Base-by-base conservation (phyloP, 1,284 basidiomycete genomes). In the Ustilago vetiveriae region DNA sequence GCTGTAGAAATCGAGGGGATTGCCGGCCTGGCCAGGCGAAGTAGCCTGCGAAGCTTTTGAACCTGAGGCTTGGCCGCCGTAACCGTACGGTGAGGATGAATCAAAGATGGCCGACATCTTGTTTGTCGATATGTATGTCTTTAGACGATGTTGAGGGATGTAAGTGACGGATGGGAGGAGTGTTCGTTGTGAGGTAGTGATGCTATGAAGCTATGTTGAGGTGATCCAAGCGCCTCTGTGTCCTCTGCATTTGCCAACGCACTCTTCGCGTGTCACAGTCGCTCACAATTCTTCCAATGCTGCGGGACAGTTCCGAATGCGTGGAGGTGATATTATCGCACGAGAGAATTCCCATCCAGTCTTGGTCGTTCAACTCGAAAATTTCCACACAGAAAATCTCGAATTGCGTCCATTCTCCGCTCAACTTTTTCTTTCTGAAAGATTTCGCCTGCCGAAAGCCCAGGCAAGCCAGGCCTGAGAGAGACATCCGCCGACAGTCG, bases 101-200 rank as follows among this genome's bases (percentile, higher is more conserved):
- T 74, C 71, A 26, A 74, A 74, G 51, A 74, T 57, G 46, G 63
- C 71, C 37, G 71, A 74, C 71, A 74, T 74, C 24, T 21, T 19
- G 17, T 29, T 14, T 11, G 27, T 13, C 21, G 24, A 37, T 8
- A 14, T 8, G 17, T n/a, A 21, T 21, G 19, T 35, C 32, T 8
- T 6, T 29, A 29, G 30, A 4, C 21, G 35, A 14, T n/a, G 36
- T 22, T 40, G 27, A 8, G 39, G 26, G 19, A 16, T 19, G 22
- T 4, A 32, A 27, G 7, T 19, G 11, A 19, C 1, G 17, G 32
- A 26, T n/a, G 30, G 11, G 33, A 11, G 4, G 13, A 5, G 27
- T 32, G 5, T 33, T 23, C 11, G 35, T 37, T 37, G 33, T 16
- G 9, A n/a, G n/a, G n/a, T n/a, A n/a, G n/a, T n/a, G n/a, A n/a